phyloP scores from a whole-genome alignment of 768 basidiomycete genomes.

The Pleurotus tuber-regium region DNA sequence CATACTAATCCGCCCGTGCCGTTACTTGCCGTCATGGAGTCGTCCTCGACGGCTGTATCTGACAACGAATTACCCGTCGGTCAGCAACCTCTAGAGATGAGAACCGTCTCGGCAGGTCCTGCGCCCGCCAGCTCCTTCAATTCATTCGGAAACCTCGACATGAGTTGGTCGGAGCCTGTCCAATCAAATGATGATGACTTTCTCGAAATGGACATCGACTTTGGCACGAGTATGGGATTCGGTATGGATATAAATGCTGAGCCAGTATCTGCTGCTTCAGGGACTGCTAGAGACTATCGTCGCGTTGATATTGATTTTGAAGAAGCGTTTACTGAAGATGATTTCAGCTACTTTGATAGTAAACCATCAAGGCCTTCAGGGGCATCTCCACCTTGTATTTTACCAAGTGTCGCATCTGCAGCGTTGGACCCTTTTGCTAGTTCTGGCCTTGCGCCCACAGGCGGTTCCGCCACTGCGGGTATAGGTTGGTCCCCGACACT shows the following conservation, averaged over 20 bases:
- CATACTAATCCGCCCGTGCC: conserved; percentile 37
- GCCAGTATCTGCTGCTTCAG: conserved; percentile 27
- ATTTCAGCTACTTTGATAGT: conserved; percentile 85
- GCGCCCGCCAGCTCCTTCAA: conserved; percentile 32
- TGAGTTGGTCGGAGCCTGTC: conserved; percentile 39
- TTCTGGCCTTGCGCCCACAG: conserved; percentile 28
- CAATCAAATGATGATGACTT: conserved; percentile 53
- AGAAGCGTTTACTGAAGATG: conserved; percentile 78
- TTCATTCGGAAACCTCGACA: conserved; percentile 39
- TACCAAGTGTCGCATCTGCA: background rate
- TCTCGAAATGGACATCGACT: conserved; percentile 29
- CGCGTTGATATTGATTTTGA: conserved; percentile 46
- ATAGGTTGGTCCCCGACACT: conserved; percentile 29
- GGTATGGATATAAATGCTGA: conserved; percentile 25
- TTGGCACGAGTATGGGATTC: conserved; percentile 25
- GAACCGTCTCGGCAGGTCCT: conserved; percentile 15
- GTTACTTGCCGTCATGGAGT: conserved; percentile 19
- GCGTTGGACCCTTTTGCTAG: conserved; percentile 13
- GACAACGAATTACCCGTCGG: conserved; percentile 7
- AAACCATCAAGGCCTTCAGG: conserved; percentile 29
- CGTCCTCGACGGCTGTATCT: conserved; percentile 21
- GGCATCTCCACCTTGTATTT: conserved; percentile 8
- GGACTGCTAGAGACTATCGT: conserved; percentile 25
- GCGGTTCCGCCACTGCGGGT: conserved; percentile 28
- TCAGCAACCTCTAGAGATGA: conserved; percentile 8